Evolutionary conservation across 139 green algal genomes (phyloP), one percentile per base, ranked within the genome.

Genomic region (Eudorina sp.): DNA sequence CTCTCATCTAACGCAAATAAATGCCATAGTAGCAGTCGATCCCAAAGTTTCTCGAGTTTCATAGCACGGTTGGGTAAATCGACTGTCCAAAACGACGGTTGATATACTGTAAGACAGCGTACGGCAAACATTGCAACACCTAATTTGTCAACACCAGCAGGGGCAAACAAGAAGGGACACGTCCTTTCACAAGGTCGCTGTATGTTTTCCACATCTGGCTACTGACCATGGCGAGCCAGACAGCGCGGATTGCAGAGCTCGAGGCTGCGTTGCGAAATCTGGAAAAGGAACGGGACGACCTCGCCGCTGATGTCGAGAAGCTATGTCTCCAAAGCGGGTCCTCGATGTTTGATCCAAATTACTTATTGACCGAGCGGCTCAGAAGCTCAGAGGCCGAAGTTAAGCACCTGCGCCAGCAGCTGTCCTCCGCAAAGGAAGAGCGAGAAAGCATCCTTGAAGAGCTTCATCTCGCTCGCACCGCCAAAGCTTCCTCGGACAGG

Each of bases 271-370:
- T 88, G 6, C 66, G 48, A 4, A 2, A 21, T 0, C 25, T 43
- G 0, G 60, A 74, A 40, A 43, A 41, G 21, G 82, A 88, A 41
- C 66, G 82, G 0, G 82, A 81, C 41, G 82, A 88, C 8, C 36
- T 88, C 1, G 23, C 34, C 4, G 53, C 23, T 21, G 82, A 88
- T 70, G 82, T 88, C 31, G 82, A 88, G 27, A 34, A 34, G 0
- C 48, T 88, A 31, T 88, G 82, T 31, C 66, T 88, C 0, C 36
- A 70, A 69, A 69, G 75, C 36, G 75, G 75, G 19, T 68, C 75
- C 0, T 51, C 16, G 31, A 83, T 36, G 48, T 83, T 83, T 69
- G 53, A 83, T 69, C 48, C 75, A 3, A 69, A 6, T 34, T 34
- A 83, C 8, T 34, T 81, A 27, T 43, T 81, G 43, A 48, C 27